Percentiles rank a stretch among this genome's conserved stretches.
Evolutionary conservation across 139 green algal genomes (phyloP).

Genomic region (Picochlorum costavermella): DNA sequence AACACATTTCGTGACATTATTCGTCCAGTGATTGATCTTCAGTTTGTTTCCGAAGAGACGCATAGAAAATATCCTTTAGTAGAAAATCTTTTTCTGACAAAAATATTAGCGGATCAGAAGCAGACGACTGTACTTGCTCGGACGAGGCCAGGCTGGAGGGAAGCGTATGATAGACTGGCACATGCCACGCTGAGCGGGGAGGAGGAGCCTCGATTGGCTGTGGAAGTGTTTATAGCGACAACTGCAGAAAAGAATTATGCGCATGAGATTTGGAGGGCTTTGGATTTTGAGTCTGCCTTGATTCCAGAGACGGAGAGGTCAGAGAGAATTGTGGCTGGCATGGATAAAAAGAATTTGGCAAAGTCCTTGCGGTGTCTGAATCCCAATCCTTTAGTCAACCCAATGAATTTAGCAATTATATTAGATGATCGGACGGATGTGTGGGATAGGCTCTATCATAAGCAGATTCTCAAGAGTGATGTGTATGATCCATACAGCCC

Average conservation of each 20-base stretch:
- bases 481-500: neutral
- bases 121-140: neutral
- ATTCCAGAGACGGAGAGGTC: constrained; percentile 33
- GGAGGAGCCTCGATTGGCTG: constrained; percentile 27
- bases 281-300: constrained; percentile 54
- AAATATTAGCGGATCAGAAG: constrained; percentile 2
- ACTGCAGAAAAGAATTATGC: constrained; percentile 69
- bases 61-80: neutral
- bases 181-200: constrained; percentile 37
- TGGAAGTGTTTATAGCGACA: constrained; percentile 78
- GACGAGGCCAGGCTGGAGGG: neutral
- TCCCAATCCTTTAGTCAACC: neutral
- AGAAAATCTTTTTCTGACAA: neutral
- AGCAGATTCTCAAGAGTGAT: neutral
- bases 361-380: neutral
- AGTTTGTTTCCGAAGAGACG: neutral
- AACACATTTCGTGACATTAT: too few relatives aligned
- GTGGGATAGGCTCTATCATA: constrained; percentile 2
- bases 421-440: constrained; percentile 78
- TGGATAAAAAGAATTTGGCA: neutral
- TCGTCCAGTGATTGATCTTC: neutral
- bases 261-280: constrained; percentile 72
- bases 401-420: constrained; percentile 65
- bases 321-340: neutral
- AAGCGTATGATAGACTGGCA: constrained; percentile 16